These are phyloP conservation scores for Neopestalotiopsis sp. DNA, from an alignment of 2,329 filamentous ascomycete genomes.

Conservation along the genomic window DNA sequence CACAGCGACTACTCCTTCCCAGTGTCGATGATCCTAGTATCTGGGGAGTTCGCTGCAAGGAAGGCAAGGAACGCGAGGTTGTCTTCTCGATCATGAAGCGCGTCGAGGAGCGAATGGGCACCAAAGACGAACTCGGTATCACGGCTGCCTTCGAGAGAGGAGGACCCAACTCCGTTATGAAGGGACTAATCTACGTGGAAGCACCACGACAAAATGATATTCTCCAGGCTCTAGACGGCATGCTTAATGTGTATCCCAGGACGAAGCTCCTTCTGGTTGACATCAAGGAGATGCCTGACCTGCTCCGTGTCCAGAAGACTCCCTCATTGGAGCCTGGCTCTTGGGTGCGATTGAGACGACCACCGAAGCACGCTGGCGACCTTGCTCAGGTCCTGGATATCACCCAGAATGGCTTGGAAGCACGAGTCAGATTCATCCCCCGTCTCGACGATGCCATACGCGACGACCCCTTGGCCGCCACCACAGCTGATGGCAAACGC, in stretches of 20 bases:
- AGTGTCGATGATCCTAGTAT: slow-evolving; percentile 96
- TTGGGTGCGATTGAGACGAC: slow-evolving; percentile 87
- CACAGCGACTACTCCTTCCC: slow-evolving; percentile 85
- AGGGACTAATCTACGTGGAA: slow-evolving; percentile 94
- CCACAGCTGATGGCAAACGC: slow-evolving; percentile 71
- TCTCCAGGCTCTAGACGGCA: slow-evolving; percentile 78
- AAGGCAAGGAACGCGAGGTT: slow-evolving; percentile 93
- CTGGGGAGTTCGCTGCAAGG: slow-evolving; percentile 91
- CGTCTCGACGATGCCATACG: slow-evolving; percentile 90
- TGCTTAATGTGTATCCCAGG: slow-evolving; percentile 89
- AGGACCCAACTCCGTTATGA: slow-evolving; percentile 78
- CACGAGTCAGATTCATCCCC: slow-evolving; percentile 85
- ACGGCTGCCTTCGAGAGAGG: slow-evolving; percentile 92
- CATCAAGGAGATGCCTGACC: slow-evolving; percentile 96
- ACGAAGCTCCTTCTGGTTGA: slow-evolving; percentile 87
- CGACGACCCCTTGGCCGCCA: slow-evolving; percentile 66
- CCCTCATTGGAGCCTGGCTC: slow-evolving; percentile 84
- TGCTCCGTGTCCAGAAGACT: slow-evolving; percentile 88
- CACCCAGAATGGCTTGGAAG: slow-evolving; percentile 89
- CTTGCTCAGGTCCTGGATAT: slow-evolving; percentile 91
- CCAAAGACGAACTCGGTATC: slow-evolving; percentile 82
- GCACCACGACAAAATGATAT: slow-evolving; percentile 88
- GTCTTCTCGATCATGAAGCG: slow-evolving; percentile 88
- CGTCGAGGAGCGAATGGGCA: slow-evolving; percentile 78
- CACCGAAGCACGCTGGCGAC: slow-evolving; percentile 84